Evolutionary conservation across 371 early-diverging fungal genomes (phyloP), one percentile per base, ranked within the genome.

Genomic region (Circinella minor): DNA sequence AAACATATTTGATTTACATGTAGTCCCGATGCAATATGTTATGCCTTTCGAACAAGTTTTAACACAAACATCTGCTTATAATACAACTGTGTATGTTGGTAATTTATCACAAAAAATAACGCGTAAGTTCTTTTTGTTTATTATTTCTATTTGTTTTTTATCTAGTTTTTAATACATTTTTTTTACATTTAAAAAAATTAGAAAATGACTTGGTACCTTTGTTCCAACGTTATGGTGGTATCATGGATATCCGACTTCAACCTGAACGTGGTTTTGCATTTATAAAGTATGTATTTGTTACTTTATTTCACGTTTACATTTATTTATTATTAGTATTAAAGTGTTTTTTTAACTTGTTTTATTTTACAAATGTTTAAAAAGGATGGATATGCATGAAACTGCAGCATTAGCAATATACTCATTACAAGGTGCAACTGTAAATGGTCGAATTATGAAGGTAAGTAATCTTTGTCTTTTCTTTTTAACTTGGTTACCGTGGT

Each of bases 191-290:
- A 27, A 27, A 27, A 27, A 27, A 27, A 27, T 27, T 63, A 86
- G 88, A 93, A 75, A 86, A 89, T 66, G 93, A 95, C 63, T 77
- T 95, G 72, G 70, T 86, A 36, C 89, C 87, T 34, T 77, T 89
- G 71, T 94, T 96, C 85, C 91, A 90, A 71, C 83, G 80, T 17
- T 95, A 79, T 71, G 96, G 96, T 5, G 86, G 77, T 75, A 85
- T 94, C 17, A 75, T 89, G 48, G 95, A 95, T 66, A 74, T 94
- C 57, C 86, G 93, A 62, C 81, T 95, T 77, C 95, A 95, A 77
- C 82, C 90, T 17, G 96, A 96, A 61, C 91, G 93, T 61, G 96
- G 96, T 14, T 96, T 90, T 76, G 95, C 92, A 15, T 96, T 96
- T 79, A 85, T 96, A 73, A 93, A 91, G 89, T 90, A 77, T 73